Conservation (phyloP, 169 alveolate genomes). For the Theileria orientalis region DNA sequence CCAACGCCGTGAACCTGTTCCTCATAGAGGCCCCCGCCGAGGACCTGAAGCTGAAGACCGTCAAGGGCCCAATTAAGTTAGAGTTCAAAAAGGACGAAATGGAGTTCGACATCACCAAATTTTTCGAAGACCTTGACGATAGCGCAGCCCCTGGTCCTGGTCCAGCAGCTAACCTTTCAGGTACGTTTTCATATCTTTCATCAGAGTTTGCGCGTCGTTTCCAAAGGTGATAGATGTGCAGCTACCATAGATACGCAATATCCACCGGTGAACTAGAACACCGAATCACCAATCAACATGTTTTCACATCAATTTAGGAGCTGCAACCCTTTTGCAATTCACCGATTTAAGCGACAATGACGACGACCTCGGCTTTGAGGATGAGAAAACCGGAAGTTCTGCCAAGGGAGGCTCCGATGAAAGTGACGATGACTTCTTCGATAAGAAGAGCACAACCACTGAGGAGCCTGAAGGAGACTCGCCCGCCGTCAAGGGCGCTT, state of each 20-base stretch:
- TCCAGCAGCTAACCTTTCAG: neutral
- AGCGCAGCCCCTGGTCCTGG: neutral
- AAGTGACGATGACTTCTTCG: neutral
- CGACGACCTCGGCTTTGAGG: neutral
- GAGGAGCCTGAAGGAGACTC: neutral
- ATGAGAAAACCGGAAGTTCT: neutral
- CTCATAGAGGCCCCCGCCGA: constrained; percentile 9
- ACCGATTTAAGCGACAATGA: too few relatives aligned
- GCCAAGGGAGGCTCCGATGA: neutral
- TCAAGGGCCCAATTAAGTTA: constrained; percentile 3
- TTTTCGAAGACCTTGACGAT: constrained; percentile 9
- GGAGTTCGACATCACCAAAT: constrained; percentile 16
- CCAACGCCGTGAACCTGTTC: constrained; percentile 20
- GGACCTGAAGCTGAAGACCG: neutral
- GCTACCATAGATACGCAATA: too few relatives aligned
- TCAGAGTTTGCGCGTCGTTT: too few relatives aligned
- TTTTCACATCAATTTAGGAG: too few relatives aligned
- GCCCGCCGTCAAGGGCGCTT: neutral
- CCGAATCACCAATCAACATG: too few relatives aligned
- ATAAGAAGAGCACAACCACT: neutral
- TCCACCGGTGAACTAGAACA: too few relatives aligned
- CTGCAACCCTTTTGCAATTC: too few relatives aligned
- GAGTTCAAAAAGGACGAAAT: neutral
- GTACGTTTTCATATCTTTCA: neutral
- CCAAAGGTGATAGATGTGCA: too few relatives aligned